Base-by-base conservation (phyloP, 192 early-diverging fungal species). In the Lobosporangium transversale region DNA sequence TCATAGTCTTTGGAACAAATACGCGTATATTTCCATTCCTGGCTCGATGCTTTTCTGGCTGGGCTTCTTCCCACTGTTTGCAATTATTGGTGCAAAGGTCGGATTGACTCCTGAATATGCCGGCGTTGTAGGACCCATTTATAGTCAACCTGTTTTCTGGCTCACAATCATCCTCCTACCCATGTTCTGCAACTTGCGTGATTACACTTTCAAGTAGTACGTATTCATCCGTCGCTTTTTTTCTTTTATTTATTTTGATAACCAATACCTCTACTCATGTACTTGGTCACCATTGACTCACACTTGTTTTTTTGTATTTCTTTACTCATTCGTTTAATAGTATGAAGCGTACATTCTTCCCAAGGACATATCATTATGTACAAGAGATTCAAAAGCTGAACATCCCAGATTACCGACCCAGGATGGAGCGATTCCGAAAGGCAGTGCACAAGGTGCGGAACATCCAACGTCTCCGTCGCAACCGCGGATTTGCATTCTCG, bases 341-440 rank as follows among this genome's bases (percentile, higher is more conserved):
- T 49, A 64, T 64, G 21, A 87, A 87, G 53, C 89, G 95, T 37
- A 93, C 93, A 81, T 94, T 92, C 74, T 78, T 85, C 31, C 88
- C 96, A 23, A 66, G 89, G 53, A 85, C 91, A 14, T 98, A 98
- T 79, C 98, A 99, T 73, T 94, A 96, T 74, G 93, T 98, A 44
- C 97, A 98, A 82, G 98, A 99, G 83, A 99, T 99, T 61, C 94
- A 98, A 81, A 98, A 97, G 82, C 95, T 93, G 88, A 98, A 99
- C 81, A 94, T 99, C 57, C 98, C 96, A 24, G 98, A 99, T 76
- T 97, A 96, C 70, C 88, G 97, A 37, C 98, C 98, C 45, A 87
- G 98, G 37, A 95, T 97, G 94, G 96, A 99, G 78, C 89, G 93
- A 55, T 99, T 99, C 94, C 87, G 93, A 66, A 96, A 99, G 81